Evolutionary conservation across 2,329 filamentous ascomycete genomes (phyloP), one percentile per base, ranked within the genome.

Genomic region (Fusarium hostae): DNA sequence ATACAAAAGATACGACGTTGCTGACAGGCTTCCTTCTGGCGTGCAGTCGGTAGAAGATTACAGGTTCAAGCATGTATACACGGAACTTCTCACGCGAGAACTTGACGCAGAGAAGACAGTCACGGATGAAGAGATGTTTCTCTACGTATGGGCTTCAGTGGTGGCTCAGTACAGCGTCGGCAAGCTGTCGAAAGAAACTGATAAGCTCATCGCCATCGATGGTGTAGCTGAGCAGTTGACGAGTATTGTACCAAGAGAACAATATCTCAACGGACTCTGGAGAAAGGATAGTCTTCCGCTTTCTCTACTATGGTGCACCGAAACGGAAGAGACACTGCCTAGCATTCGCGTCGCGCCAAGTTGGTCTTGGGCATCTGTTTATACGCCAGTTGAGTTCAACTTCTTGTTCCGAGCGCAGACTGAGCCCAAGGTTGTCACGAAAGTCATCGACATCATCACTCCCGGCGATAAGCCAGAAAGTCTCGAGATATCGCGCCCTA

Each of bases 341-440:
- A 30, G 11, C 2, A 48, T 6, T 0, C 26, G 32, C 20, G 15
- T 63, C 7, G 62, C 58, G 9, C 48, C 48, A 2, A 63, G 58
- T 37, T 65, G 62, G 62, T 63, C 62, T 1, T 65, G 62, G 58
- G 62, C 62, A 3, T 63, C 41, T 30, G 41, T 63, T 2, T 24
- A 54, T n/a, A 11, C 44, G 3, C 60, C 55, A 4, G 56, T 63
- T 2, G 10, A 51, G 13, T 61, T 51, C 0, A n/a, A 30, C 24
- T 63, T 63, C 18, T 3, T 63, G 2, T 63, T 63, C n/a, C 37
- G 56, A 26, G 60, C 60, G 6, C 60, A 63, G 18, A 61, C 37
- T 0, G 37, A 44, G 13, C 55, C 60, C 0, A 51, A 44, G 1
- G 8, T 61, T 0, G 44, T 51, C 6, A n/a, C 28, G 0, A n/a